phyloP scores from a whole-genome alignment of 2,329 filamentous ascomycete genomes.

The Raffaelea albimanens region DNA sequence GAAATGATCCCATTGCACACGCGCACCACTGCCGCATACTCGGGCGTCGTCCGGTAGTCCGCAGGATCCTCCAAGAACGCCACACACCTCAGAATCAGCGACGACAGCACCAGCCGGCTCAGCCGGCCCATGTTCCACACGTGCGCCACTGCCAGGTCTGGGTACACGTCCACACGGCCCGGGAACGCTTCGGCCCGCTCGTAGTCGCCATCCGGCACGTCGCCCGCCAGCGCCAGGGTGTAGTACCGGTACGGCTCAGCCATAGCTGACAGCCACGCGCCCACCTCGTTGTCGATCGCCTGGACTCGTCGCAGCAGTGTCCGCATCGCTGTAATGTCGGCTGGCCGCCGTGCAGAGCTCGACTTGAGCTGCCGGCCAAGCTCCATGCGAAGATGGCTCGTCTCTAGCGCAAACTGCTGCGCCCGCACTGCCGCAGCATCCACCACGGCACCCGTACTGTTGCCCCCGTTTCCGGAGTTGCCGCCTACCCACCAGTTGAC shows the following conservation, averaged over 20 bases:
- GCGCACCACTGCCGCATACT: slow-evolving; percentile 46
- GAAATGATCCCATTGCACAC: slow-evolving; percentile 43
- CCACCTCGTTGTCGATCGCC: slow-evolving; percentile 40
- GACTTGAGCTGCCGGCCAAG: slow-evolving; percentile 38
- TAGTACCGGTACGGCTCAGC: slow-evolving; percentile 39
- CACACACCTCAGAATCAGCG: slow-evolving; percentile 46
- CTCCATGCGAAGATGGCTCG: slow-evolving; percentile 46
- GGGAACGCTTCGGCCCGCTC: slow-evolving; percentile 46
- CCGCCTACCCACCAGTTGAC: slow-evolving; percentile 33
- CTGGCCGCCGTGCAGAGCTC: slow-evolving; percentile 32
- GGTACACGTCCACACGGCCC: slow-evolving; percentile 49
- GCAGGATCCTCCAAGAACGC: slow-evolving; percentile 50
- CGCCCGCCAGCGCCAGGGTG: slow-evolving; percentile 48
- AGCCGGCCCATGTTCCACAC: slow-evolving; percentile 46
- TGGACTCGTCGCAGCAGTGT: slow-evolving; percentile 43
- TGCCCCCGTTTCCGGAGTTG: too few species aligned
- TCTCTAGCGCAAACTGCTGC: slow-evolving; percentile 42
- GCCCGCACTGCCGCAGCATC: slow-evolving; percentile 37
- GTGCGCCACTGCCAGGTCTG: slow-evolving; percentile 46
- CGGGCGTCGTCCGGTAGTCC: slow-evolving; percentile 52
- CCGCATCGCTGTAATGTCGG: slow-evolving; percentile 41
- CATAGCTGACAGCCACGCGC: slow-evolving; percentile 39
- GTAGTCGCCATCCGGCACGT: slow-evolving; percentile 43
- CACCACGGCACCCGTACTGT: slow-evolving; percentile 23
- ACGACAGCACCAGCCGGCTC: slow-evolving; percentile 43